Percentiles rank a stretch among this genome's conserved stretches.
Conservation (phyloP, 2,329 filamentous ascomycete species). For the Neopestalotiopsis rosae region DNA sequence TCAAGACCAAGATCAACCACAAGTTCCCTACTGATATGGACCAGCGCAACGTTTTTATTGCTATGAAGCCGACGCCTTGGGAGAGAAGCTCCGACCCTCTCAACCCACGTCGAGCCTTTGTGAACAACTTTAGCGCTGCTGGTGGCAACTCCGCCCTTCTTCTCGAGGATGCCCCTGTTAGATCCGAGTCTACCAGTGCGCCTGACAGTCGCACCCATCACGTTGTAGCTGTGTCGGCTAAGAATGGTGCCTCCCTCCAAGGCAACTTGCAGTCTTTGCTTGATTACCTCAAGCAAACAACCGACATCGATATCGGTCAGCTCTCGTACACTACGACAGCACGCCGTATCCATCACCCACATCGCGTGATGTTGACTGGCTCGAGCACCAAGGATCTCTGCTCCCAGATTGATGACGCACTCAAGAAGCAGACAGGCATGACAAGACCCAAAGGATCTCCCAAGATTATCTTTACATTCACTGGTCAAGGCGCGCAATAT, state of each 20-base stretch:
- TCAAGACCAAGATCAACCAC: slow-evolving; percentile 51
- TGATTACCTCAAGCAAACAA: slow-evolving; percentile 52
- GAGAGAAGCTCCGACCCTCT: slow-evolving; percentile 25
- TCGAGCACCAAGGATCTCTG: slow-evolving; percentile 41
- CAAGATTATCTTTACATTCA: slow-evolving; percentile 38
- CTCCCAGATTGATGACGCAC: slow-evolving; percentile 38
- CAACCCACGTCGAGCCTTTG: slow-evolving; percentile 35
- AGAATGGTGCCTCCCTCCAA: slow-evolving; percentile 54
- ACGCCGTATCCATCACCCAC: slow-evolving; percentile 60
- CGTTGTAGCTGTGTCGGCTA: slow-evolving; percentile 51
- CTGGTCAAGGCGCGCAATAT: slow-evolving; percentile 29
- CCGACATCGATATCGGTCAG: slow-evolving; percentile 53
- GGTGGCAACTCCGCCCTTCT: slow-evolving; percentile 52
- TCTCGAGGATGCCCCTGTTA: slow-evolving; percentile 27
- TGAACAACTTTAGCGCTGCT: slow-evolving; percentile 59
- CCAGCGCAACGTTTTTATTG: slow-evolving; percentile 45
- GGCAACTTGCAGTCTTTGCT: slow-evolving; percentile 59
- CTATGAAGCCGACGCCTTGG: slow-evolving; percentile 42
- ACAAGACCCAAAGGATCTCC: slow-evolving; percentile 45
- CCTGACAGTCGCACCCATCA: slow-evolving; percentile 56
- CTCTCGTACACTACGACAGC: slow-evolving; percentile 71
- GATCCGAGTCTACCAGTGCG: background rate
- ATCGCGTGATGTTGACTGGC: slow-evolving; percentile 51
- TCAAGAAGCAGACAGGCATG: slow-evolving; percentile 46
- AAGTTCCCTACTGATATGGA: slow-evolving; percentile 47